Base-by-base conservation (phyloP, 805 yeast species). In the Barnettozyma siamensis region DNA sequence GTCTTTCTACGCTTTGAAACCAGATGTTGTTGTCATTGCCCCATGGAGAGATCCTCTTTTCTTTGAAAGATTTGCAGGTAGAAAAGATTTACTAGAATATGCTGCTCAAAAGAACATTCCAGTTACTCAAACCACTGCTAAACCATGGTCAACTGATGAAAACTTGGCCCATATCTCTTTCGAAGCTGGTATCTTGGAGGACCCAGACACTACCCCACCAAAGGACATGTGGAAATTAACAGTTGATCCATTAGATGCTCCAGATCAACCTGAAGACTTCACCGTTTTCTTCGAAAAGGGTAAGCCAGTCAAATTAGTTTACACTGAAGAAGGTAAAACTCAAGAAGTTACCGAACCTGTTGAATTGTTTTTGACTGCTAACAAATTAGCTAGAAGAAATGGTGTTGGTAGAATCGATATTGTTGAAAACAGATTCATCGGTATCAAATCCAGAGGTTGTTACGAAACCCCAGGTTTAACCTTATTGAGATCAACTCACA, bases 141-240 rank as follows among this genome's bases (percentile, higher is more conserved):
- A 93, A 75, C 99, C 99, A 56, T 93, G 99, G 99, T 89, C 98
- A 29, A 93, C 99, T 44, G 99, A 93, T 66, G 99, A 93, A 73
- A 93, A 93, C 78, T 73, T 91, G 80, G 99, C 98, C 35, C 99
- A 93, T 70, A 93, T 93, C 66, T 91, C 98, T 31, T 93, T 86
- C 66, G 99, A 93, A 75, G 99, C 99, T 50, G 99, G 99, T 70
- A 93, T 93, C 55, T 79, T 93, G 60, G 99, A 93, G 72, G 96
- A 93, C 71, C 99, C 99, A 62, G 86, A 93, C 67, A 81, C 91
- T 56, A 93, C 99, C 40, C 99, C 99, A 51, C 99, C 99, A 70
- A 91, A 89, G 74, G 99, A 93, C 67, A 93, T 93, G 99, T 93
- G 99, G 99, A 93, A 93, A 73, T 79, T 93, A 64, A 93, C 96